Evolutionary conservation across 176 grass and related monocot species (phyloP).

Genomic region (Panicum miliaceum): DNA sequence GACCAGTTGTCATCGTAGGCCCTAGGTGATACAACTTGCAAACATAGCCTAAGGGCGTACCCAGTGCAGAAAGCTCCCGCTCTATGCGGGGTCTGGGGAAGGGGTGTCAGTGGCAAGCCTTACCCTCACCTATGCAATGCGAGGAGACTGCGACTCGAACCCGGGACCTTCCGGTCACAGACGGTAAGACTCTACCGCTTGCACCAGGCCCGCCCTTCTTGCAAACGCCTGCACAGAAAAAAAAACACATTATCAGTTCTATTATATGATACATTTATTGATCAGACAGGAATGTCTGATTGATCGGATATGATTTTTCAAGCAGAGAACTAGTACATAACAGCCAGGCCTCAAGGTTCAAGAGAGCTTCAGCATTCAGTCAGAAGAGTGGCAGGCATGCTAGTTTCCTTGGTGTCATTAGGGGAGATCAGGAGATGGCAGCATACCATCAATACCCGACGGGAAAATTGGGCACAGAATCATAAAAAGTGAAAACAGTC

Average conservation of each 20-base stretch:
- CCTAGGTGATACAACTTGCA: background rate
- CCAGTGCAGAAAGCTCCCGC: too few species aligned
- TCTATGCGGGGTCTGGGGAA: too few species aligned
- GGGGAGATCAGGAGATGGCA: background rate
- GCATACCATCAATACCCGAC: background rate
- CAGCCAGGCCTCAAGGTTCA: background rate
- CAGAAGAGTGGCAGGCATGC: background rate
- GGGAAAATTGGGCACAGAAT: background rate
- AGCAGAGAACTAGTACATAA: background rate
- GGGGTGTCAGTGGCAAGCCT: too few species aligned
- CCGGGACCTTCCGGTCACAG: too few species aligned
- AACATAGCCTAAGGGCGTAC: too few species aligned
- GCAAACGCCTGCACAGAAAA: background rate
- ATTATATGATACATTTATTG: background rate
- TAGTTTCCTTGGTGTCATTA: background rate
- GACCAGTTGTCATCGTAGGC: conserved; percentile 1
- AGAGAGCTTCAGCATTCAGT: background rate
- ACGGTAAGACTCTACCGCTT: too few species aligned
- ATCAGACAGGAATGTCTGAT: background rate
- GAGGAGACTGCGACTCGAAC: too few species aligned
- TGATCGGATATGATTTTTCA: background rate
- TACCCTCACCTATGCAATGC: too few species aligned
- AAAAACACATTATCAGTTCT: background rate
- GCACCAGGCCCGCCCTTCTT: too few species aligned
- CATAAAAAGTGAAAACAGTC: background rate